A percentile compares a stretch with the other conserved stretches of the same genome.
These are phyloP conservation scores for Pleurotus sapidus DNA, from an alignment of 768 basidiomycete species.

Conservation along the genomic window DNA sequence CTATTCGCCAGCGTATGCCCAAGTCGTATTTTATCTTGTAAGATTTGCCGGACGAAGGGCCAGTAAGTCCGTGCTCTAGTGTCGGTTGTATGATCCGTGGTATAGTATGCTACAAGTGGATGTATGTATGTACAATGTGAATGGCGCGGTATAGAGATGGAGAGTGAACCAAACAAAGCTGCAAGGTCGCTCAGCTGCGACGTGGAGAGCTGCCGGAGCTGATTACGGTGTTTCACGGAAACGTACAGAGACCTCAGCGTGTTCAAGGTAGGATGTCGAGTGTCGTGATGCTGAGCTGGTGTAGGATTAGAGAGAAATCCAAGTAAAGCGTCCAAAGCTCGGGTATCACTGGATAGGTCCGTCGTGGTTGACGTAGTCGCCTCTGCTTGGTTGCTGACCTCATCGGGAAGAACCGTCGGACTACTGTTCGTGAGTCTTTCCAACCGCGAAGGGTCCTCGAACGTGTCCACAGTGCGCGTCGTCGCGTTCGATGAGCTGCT, in stretches of 20 bases:
- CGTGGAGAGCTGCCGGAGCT: conserved; percentile 30
- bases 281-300: conserved; percentile 11
- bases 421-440: not conserved
- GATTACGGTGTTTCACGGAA: conserved; percentile 27
- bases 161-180: conserved; percentile 48
- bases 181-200: conserved; percentile 40
- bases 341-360: not conserved
- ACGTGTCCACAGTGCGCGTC: too few relatives aligned
- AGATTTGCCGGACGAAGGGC: conserved; percentile 45
- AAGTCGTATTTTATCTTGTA: conserved; percentile 38
- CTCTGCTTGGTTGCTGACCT: too few relatives aligned
- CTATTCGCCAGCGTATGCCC: conserved; percentile 23
- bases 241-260: conserved; percentile 37
- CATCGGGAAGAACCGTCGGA: not conserved
- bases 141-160: conserved; percentile 21
- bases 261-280: conserved; percentile 24
- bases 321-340: conserved; percentile 16
- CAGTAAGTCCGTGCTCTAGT: conserved; percentile 34
- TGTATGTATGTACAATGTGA: conserved; percentile 25
- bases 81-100: conserved; percentile 1
- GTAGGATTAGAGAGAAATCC: conserved; percentile 18
- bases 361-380: too few relatives aligned
- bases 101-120: conserved; percentile 25
- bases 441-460: too few relatives aligned
- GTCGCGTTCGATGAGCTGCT: too few relatives aligned